Evolutionary conservation across 176 grass and related monocot species (phyloP).

Genomic region (Zoysia pacifica): DNA sequence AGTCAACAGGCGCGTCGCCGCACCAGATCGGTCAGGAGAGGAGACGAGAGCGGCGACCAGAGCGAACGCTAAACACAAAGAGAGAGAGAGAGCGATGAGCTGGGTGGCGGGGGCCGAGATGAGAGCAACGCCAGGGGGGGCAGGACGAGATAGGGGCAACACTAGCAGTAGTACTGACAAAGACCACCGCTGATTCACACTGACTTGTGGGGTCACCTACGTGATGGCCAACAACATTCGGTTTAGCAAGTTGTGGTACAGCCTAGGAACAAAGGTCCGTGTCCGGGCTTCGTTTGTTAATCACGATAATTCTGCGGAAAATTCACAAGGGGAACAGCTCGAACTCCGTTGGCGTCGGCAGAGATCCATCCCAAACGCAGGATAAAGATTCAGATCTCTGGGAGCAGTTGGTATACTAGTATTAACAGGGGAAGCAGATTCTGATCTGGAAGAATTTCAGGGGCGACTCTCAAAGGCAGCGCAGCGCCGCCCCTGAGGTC

Average conservation of each 20-base stretch:
- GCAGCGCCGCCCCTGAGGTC: conserved; percentile 12
- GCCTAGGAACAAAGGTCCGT: background rate
- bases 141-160: background rate
- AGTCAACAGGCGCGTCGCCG: background rate
- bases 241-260: background rate
- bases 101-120: background rate
- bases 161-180: background rate
- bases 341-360: background rate
- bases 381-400: conserved; percentile 21
- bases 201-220: background rate
- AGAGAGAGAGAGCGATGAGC: background rate
- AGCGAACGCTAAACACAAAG: background rate
- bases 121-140: background rate
- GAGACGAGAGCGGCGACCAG: background rate
- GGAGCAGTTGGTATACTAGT: background rate
- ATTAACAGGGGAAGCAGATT: background rate
- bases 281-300: background rate
- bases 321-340: background rate
- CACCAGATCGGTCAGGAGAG: background rate
- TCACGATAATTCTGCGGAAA: background rate
- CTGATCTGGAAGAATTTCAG: conserved; percentile 4
- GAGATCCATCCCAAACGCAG: background rate
- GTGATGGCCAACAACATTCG: background rate
- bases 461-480: background rate
- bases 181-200: background rate